Percentiles rank a stretch among this genome's conserved stretches.
These are phyloP conservation scores for Ajuga reptans DNA, from an alignment of 305 asterid species.

Conservation along the genomic window DNA sequence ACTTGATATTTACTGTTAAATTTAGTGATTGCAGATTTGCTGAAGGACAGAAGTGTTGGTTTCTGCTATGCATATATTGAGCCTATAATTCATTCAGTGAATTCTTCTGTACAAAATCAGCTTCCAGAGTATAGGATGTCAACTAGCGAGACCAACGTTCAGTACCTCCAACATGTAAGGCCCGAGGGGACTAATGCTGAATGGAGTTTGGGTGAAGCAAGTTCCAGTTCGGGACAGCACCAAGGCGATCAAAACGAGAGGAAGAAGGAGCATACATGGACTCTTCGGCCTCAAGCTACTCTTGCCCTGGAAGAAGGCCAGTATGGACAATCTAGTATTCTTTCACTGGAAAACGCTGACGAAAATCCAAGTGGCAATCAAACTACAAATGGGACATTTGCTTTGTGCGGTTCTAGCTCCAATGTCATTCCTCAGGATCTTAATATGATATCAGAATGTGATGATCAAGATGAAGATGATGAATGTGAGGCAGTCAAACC, in stretches of 20 bases:
- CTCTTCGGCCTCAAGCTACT: conserved; percentile 27
- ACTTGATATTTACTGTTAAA: background rate
- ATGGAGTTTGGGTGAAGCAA: conserved; percentile 62
- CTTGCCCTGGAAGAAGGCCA: conserved; percentile 33
- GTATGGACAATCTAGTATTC: conserved; percentile 30
- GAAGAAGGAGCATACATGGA: conserved; percentile 47
- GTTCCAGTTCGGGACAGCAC: conserved; percentile 42
- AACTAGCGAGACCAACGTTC: conserved; percentile 32
- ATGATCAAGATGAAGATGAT: conserved; percentile 43
- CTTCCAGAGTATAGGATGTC: conserved; percentile 45
- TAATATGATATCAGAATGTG: conserved; percentile 37
- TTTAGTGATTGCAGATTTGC: conserved; percentile 32
- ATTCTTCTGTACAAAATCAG: conserved; percentile 35
- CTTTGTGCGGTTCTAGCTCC: conserved; percentile 34
- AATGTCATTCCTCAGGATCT: conserved; percentile 40
- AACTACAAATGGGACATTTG: conserved; percentile 25
- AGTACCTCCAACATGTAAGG: conserved; percentile 31
- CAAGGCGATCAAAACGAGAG: conserved; percentile 38
- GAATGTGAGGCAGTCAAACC: conserved; percentile 56
- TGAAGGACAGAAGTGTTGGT: conserved; percentile 16
- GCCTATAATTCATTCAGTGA: conserved; percentile 5
- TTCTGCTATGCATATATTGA: background rate
- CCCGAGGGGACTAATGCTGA: conserved; percentile 38
- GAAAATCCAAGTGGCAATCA: conserved; percentile 29
- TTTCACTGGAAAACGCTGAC: conserved; percentile 33